Base-by-base conservation (phyloP, 345 rosid species). In the Gossypium raimondii region DNA sequence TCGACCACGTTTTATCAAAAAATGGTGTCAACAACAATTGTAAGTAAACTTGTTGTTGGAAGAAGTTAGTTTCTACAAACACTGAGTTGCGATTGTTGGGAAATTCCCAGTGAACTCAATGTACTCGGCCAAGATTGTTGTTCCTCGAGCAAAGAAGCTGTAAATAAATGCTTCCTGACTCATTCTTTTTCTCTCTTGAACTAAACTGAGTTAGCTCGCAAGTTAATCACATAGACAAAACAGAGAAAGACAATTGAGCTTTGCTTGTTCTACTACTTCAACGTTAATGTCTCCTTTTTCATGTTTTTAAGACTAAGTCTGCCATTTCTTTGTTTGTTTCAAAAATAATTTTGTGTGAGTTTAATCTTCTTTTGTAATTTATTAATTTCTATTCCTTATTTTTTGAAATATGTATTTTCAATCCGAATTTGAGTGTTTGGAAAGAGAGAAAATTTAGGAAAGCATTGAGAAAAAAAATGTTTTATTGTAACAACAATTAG, bases 61-160 rank as follows among this genome's bases (percentile, higher is more conserved):
- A 59, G 95, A 91, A 76, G 97, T 92, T 70, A 94, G 89, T 77
- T 82, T 87, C 66, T 90, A 92, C 73, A 94, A 88, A 77, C 98
- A 94, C 84, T 94, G 97, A 60, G 96, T 79, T 16, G 98, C 95
- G 66, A 94, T 92, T 59, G 97, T 93, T 11, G 97, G 97, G 79
- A 94, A 94, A 87, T 92, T 92, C 38, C 98, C 92, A 7, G 97
- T 92, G 91, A 92, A 92, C 89, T 94, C 93, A 4, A 97, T 92
- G 81, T 92, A 92, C 87, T 94, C 98, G 2, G 94, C 92, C 72
- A 94, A 75, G 25, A 92, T 76, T 92, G 92, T 84, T 14, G 98
- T 94, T 50, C 98, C 98, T 75, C 97, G 85, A 0, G 97, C 98
- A 66, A 94, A 97, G 80, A 94, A 92, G 89, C 97, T 85, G 89